Evolutionary conservation across 2,329 filamentous ascomycete species (phyloP), one percentile per base, ranked within the genome.

Genomic region (Erysiphe pulchra): DNA sequence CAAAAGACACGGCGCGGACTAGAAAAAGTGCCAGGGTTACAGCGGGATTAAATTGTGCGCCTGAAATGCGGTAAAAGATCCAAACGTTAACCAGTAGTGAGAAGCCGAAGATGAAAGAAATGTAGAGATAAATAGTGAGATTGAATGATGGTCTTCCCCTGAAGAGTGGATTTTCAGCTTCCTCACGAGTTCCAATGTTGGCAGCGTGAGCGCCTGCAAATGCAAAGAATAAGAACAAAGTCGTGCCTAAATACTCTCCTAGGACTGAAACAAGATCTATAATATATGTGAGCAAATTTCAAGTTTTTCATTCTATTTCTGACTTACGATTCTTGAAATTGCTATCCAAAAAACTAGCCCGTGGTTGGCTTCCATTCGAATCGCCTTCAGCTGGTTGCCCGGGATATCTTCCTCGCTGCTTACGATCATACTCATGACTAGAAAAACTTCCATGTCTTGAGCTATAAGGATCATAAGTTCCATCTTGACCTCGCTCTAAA

Each of bases 61-160:
- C 67, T 0, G 62, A 65, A 17, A 70, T 61, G 17, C 67, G 62
- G 54, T 64, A 71, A 54, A 71, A 71, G 3, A 69, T 62, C 68
- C 69, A 71, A 2, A 66, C 66, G 51, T 70, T 71, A 49, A 68
- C 67, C 20, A 63, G 63, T 40, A 71, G 58, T 6, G 48, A 54
- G 46, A 54, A 59, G 12, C 59, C 59, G 38, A 60, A 61, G 4
- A 52, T 54, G 7, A 58, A 42, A 4, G 52, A 48, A 40, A 53
- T 53, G 50, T 61, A 64, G 9, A 63, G 55, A 33, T 61, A 56
- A 4, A 63, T 63, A 4, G 57, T 54, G 13, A 63, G 57, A n/a
- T 64, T 61, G 50, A 66, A 65, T 9, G 63, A 63, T 0, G 64
- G 64, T 1, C 58, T 53, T 11, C 58, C 63, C 45, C 62, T 61